A percentile compares a stretch with the other conserved stretches of the same genome.
Conservation (phyloP, 1,284 basidiomycete species). For the Boletus austroedulis region DNA sequence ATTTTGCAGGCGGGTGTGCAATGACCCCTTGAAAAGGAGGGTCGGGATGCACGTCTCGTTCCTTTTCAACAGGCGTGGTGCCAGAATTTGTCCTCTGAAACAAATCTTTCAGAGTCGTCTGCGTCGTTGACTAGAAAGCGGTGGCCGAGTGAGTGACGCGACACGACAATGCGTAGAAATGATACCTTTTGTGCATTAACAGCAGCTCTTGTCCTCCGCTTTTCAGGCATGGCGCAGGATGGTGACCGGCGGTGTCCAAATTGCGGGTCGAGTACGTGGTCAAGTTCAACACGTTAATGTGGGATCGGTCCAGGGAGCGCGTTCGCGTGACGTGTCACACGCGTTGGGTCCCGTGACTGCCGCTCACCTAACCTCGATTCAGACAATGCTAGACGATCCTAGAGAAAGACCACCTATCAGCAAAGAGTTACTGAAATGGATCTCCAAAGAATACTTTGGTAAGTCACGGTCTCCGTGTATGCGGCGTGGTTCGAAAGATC, state of each 20-base stretch:
- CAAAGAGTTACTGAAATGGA: constrained; percentile 39
- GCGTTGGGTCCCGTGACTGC: constrained; percentile 1
- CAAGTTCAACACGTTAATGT: not conserved
- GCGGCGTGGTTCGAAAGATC: not conserved
- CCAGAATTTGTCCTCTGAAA: constrained; percentile 24
- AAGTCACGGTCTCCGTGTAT: constrained; percentile 1
- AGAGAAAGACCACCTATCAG: constrained; percentile 14
- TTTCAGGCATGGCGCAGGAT: constrained; percentile 24
- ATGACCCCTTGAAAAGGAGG: not conserved
- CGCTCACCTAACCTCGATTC: not conserved
- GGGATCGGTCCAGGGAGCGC: constrained; percentile 6
- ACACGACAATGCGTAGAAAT: not conserved
- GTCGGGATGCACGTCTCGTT: not conserved
- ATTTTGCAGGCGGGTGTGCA: not conserved
- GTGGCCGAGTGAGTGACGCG: constrained; percentile 6
- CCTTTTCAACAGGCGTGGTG: not conserved
- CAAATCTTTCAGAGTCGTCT: constrained; percentile 27
- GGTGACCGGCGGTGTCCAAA: not conserved
- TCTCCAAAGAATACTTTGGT: constrained; percentile 58
- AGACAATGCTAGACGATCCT: constrained; percentile 10
- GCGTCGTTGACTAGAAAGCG: constrained; percentile 18
- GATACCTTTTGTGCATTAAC: constrained; percentile 19
- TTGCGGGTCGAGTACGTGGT: not conserved
- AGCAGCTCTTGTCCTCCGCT: constrained; percentile 20
- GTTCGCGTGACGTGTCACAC: constrained; percentile 32